Percentiles rank a stretch among this genome's conserved stretches.
Evolutionary conservation across 1,139 yeast genomes (phyloP).

Genomic region (Nakaseomyces delphensis): DNA sequence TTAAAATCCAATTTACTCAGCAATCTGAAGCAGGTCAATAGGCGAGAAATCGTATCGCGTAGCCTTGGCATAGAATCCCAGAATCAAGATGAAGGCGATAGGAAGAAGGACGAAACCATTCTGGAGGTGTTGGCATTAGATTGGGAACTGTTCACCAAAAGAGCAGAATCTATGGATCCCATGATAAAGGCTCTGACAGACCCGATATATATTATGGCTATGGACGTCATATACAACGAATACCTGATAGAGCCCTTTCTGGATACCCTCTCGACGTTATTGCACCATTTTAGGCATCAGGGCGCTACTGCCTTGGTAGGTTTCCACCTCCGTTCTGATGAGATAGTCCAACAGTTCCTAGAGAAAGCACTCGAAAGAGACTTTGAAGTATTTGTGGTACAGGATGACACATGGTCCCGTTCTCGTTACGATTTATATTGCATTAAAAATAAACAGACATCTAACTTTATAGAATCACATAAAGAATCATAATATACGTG

Average conservation of each 20-base stretch:
- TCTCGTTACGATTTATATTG: conserved; percentile 20
- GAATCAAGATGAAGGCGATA: not conserved
- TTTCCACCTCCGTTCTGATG: conserved; percentile 29
- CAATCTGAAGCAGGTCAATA: conserved; percentile 22
- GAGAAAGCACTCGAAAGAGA: conserved; percentile 19
- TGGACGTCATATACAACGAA: conserved; percentile 32
- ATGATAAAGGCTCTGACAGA: conserved; percentile 6
- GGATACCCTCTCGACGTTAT: conserved; percentile 18
- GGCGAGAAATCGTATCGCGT: conserved; percentile 13
- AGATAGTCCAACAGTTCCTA: conserved; percentile 23
- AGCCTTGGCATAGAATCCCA: conserved; percentile 9
- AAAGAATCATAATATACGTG: too few relatives aligned
- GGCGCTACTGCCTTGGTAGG: conserved; percentile 21
- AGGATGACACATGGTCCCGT: conserved; percentile 9
- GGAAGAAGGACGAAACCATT: not conserved
- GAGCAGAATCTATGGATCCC: conserved; percentile 9
- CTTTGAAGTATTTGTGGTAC: conserved; percentile 16
- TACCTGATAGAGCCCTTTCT: conserved; percentile 28
- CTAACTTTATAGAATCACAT: too few relatives aligned
- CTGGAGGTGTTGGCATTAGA: conserved; percentile 26
- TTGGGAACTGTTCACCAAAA: conserved; percentile 22
- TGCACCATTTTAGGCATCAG: conserved; percentile 8
- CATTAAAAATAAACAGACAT: not conserved
- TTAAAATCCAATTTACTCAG: conserved; percentile 22
- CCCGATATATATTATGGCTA: conserved; percentile 22